A percentile compares a stretch with the other conserved stretches of the same genome.
phyloP scores from a whole-genome alignment of 2,329 filamentous ascomycete genomes.

The Byssothecium circinans region DNA sequence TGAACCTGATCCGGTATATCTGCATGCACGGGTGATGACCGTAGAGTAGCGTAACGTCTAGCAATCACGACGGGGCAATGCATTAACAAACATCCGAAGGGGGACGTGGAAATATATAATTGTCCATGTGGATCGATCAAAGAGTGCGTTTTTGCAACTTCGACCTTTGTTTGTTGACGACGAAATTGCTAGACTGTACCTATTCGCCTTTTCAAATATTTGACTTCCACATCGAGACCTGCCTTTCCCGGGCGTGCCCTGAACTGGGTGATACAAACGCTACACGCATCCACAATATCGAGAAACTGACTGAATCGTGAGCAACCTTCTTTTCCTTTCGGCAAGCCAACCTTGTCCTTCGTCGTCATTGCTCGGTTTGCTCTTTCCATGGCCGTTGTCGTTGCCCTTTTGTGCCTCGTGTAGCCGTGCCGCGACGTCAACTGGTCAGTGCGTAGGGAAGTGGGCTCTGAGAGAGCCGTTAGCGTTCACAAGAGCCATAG shows the following conservation, averaged over 20 bases:
- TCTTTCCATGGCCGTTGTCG: neutral
- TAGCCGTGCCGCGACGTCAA: too few species aligned
- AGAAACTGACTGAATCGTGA: neutral
- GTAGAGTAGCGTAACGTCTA: neutral
- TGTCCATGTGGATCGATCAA: neutral
- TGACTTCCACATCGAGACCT: neutral
- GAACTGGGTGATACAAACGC: neutral
- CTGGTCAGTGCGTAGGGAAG: too few species aligned
- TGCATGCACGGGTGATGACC: neutral
- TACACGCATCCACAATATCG: neutral
- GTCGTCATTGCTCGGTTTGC: neutral
- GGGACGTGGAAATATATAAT: neutral
- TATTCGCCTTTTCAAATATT: neutral
- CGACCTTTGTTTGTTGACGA: neutral
- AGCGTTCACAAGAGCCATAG: too few species aligned
- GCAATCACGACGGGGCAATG: slow-evolving; percentile 13
- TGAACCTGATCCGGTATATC: slow-evolving; percentile 19
- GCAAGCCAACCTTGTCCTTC: too few species aligned
- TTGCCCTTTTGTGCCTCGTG: too few species aligned
- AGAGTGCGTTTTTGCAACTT: neutral
- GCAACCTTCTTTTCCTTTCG: neutral
- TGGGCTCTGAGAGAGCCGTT: too few species aligned
- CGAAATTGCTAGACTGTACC: neutral
- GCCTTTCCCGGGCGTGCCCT: slow-evolving; percentile 1
- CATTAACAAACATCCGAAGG: slow-evolving; percentile 2